phyloP scores from a whole-genome alignment of 139 green algal genomes.

The Zygnema cylindricum region DNA sequence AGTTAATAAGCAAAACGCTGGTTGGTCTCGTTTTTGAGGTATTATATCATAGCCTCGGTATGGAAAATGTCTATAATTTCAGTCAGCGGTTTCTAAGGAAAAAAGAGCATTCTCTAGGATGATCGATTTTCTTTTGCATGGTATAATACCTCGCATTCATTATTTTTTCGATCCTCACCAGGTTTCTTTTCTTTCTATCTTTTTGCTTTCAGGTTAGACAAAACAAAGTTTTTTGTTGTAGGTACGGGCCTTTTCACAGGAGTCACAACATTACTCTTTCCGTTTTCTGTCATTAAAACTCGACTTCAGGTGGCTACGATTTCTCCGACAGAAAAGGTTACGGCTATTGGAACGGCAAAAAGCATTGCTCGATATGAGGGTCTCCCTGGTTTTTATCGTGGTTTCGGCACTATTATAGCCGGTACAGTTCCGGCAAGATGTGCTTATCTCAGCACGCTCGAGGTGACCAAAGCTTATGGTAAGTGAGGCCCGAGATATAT shows the following conservation, averaged over 20 bases:
- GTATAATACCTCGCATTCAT: no score
- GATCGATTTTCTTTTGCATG: no score
- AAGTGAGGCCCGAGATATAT: not conserved
- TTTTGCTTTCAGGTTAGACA: conserved; percentile 74
- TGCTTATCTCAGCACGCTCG: conserved; percentile 81
- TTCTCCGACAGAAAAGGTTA: conserved; percentile 1
- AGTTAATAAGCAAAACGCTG: no score
- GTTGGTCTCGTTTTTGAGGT: no score
- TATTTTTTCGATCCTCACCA: no score
- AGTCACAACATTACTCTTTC: conserved; percentile 83
- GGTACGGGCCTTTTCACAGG: conserved; percentile 82
- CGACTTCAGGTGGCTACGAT: conserved; percentile 64
- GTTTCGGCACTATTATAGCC: conserved; percentile 64
- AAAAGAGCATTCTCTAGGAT: no score
- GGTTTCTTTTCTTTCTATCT: not conserved
- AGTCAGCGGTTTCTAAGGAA: no score
- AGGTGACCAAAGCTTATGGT: conserved; percentile 69
- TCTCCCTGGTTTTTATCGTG: conserved; percentile 81
- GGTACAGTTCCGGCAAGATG: conserved; percentile 62
- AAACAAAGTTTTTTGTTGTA: conserved; percentile 86
- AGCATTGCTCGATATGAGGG: conserved; percentile 79
- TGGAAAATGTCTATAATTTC: no score
- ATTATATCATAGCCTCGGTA: no score
- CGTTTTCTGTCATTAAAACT: conserved; percentile 93
- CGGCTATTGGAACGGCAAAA: conserved; percentile 20